A percentile compares a stretch with the other conserved stretches of the same genome.
Evolutionary conservation across 768 basidiomycete genomes (phyloP).

Genomic region (Suillus luteus): DNA sequence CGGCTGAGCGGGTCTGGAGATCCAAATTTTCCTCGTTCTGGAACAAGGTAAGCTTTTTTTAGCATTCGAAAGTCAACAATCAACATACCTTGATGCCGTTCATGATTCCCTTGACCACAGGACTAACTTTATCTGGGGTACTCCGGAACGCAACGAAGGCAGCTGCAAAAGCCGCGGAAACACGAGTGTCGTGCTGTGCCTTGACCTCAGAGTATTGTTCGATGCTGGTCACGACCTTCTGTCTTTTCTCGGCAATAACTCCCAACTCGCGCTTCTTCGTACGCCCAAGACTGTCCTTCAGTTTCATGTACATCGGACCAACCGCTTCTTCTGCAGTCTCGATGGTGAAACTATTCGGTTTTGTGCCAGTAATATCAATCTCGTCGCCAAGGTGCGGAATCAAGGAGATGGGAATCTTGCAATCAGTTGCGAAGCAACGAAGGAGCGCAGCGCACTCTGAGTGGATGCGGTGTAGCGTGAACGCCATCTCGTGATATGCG

Average conservation of each 20-base stretch:
- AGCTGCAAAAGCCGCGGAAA: constrained; percentile 87
- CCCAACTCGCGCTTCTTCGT: constrained; percentile 79
- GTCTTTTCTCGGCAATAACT: constrained; percentile 74
- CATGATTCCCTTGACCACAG: constrained; percentile 96
- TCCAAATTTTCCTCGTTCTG: constrained; percentile 88
- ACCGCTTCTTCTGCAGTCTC: constrained; percentile 74
- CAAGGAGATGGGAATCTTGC: constrained; percentile 77
- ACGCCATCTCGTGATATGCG: constrained; percentile 90
- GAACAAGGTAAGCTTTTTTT: constrained; percentile 15
- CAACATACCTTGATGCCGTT: constrained; percentile 87
- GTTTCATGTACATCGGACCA: constrained; percentile 65
- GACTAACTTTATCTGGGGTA: constrained; percentile 92
- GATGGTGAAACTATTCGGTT: constrained; percentile 72
- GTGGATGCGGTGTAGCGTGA: constrained; percentile 77
- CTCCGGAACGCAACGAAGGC: constrained; percentile 86
- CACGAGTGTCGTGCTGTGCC: constrained; percentile 81
- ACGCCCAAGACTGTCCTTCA: constrained; percentile 74
- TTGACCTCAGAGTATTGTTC: constrained; percentile 83
- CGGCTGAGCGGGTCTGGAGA: constrained; percentile 86
- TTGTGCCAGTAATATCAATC: constrained; percentile 72
- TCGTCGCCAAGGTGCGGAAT: constrained; percentile 80
- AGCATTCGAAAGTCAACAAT: background rate
- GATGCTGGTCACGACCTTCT: constrained; percentile 66
- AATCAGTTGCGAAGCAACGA: constrained; percentile 82
- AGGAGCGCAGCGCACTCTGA: constrained; percentile 78